Evolutionary conservation across 2,329 filamentous ascomycete genomes (phyloP).

Genomic region (Trichoderma citrinoviride): DNA sequence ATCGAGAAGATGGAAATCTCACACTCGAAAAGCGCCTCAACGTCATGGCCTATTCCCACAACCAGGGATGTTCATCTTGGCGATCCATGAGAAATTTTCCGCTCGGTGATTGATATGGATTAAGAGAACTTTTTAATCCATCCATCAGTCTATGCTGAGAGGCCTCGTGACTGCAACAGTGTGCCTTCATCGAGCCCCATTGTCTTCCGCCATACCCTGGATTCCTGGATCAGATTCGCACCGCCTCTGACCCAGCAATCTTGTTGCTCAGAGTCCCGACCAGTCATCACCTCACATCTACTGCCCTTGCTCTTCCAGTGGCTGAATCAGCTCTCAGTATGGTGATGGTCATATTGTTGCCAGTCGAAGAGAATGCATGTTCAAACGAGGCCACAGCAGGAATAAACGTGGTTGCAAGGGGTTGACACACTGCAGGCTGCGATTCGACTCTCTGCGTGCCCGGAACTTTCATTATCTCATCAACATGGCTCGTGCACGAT

Average conservation of each 20-base stretch:
- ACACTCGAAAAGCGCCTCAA: background rate
- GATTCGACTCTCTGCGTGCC: background rate
- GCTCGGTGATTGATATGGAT: background rate
- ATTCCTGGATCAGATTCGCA: background rate
- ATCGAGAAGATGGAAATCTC: background rate
- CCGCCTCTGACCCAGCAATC: no score
- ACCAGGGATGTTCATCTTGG: background rate
- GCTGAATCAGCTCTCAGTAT: background rate
- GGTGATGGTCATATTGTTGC: background rate
- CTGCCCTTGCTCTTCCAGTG: background rate
- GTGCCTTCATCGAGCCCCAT: background rate
- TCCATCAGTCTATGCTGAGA: background rate
- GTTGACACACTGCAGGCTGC: background rate
- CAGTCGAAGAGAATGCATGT: background rate
- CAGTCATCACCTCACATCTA: background rate
- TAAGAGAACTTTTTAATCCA: background rate
- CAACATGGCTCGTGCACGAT: background rate
- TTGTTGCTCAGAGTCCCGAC: no score
- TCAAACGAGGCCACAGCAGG: background rate
- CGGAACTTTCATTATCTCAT: background rate
- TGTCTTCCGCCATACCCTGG: background rate
- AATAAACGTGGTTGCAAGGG: background rate
- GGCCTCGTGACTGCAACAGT: background rate
- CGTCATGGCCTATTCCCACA: background rate
- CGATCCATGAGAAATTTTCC: background rate